These are phyloP conservation scores for Puccinellia tenuiflora DNA, from an alignment of 176 grass and related monocot genomes.

Conservation along the genomic window DNA sequence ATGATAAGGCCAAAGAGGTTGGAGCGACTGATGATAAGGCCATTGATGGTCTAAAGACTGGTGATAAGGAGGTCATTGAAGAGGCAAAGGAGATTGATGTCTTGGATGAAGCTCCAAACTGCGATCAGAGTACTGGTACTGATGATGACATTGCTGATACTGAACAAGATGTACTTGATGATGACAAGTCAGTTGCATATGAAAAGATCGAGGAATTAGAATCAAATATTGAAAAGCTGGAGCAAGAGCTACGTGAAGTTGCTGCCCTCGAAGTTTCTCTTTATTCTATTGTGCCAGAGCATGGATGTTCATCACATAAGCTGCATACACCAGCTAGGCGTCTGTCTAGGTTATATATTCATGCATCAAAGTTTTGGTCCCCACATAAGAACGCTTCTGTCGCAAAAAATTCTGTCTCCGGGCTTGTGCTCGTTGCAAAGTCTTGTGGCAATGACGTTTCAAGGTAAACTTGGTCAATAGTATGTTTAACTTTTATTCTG, in stretches of 20 bases:
- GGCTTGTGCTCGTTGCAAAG: slow-evolving; percentile 78
- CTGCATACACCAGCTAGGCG: slow-evolving; percentile 76
- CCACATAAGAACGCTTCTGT: slow-evolving; percentile 56
- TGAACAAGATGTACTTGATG: slow-evolving; percentile 51
- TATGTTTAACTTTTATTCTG: background rate
- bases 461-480: slow-evolving; percentile 36
- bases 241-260: slow-evolving; percentile 72
- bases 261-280: slow-evolving; percentile 83
- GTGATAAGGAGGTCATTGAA: slow-evolving; percentile 41
- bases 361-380: slow-evolving; percentile 78
- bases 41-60: slow-evolving; percentile 11
- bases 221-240: slow-evolving; percentile 54
- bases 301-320: slow-evolving; percentile 81
- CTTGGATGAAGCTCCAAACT: slow-evolving; percentile 73
- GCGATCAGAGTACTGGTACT: slow-evolving; percentile 78
- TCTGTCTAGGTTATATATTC: slow-evolving; percentile 75
- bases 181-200: slow-evolving; percentile 43
- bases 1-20: background rate
- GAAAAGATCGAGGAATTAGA: slow-evolving; percentile 47
- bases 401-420: slow-evolving; percentile 61
- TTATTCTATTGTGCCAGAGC: slow-evolving; percentile 74
- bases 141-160: slow-evolving; percentile 65
- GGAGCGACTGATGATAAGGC: slow-evolving; percentile 18
- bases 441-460: slow-evolving; percentile 85
- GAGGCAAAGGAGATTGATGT: slow-evolving; percentile 90